Conservation (phyloP, 148 eudicot species). For the Beta vulgaris region DNA sequence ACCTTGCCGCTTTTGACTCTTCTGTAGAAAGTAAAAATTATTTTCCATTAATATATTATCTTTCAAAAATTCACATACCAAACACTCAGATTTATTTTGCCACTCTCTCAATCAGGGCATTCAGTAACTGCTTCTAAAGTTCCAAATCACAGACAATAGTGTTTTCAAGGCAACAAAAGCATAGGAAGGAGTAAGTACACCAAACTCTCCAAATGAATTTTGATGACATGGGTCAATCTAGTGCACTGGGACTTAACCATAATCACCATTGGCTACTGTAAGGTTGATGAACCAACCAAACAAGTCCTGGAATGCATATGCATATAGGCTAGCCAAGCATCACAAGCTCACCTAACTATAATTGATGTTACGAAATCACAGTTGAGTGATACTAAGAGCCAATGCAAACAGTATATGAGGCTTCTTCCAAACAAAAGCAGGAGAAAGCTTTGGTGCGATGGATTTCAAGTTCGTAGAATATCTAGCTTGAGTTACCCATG, state of each 20-base stretch:
- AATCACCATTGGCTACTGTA: background rate
- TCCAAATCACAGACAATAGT: background rate
- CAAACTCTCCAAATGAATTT: too few species aligned
- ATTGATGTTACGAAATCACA: too few species aligned
- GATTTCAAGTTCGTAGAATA: background rate
- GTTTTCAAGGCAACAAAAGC: background rate
- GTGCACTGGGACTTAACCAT: background rate
- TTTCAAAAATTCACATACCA: background rate
- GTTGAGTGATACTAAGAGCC: too few species aligned
- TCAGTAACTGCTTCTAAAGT: background rate
- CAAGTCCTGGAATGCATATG: too few species aligned
- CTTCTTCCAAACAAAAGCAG: background rate
- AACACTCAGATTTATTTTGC: background rate
- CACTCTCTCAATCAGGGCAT: background rate
- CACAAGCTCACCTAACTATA: background rate
- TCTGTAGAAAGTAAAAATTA: background rate
- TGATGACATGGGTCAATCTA: background rate
- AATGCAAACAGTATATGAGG: background rate
- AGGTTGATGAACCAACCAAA: background rate
- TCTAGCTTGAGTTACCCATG: background rate
- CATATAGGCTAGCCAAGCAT: background rate
- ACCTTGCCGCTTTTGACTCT: background rate
- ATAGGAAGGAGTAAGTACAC: background rate
- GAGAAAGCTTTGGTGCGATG: background rate
- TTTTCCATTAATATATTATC: background rate